phyloP scores from a whole-genome alignment of 768 basidiomycete species.

The Solioccasus polychromus region DNA sequence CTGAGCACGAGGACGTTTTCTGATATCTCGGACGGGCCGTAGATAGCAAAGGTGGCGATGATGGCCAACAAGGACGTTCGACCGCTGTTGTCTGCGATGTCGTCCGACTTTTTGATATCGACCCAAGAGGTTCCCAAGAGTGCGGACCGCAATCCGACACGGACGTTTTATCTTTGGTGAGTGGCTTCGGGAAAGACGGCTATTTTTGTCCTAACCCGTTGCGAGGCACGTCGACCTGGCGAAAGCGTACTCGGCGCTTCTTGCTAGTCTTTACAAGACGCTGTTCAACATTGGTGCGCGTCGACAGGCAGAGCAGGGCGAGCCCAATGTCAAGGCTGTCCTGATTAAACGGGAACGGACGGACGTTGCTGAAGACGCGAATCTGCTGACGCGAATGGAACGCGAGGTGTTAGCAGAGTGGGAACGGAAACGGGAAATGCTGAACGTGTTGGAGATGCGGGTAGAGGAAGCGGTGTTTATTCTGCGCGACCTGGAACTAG shows the following conservation, averaged over 20 bases:
- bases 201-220: not conserved
- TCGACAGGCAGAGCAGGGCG: constrained; percentile 69
- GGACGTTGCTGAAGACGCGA: constrained; percentile 78
- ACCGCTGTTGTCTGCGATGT: constrained; percentile 72
- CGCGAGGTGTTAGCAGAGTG: constrained; percentile 70
- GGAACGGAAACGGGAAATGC: constrained; percentile 69
- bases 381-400: constrained; percentile 69
- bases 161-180: constrained; percentile 92
- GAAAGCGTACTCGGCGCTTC: constrained; percentile 75
- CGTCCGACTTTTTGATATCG: constrained; percentile 79
- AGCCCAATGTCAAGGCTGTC: constrained; percentile 63
- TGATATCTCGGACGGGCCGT: constrained; percentile 3
- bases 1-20: not conserved
- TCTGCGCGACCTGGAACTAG: constrained; percentile 68
- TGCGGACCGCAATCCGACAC: constrained; percentile 82
- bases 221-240: constrained; percentile 84
- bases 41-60: constrained; percentile 95
- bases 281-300: constrained; percentile 81
- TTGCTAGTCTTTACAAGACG: constrained; percentile 84
- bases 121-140: constrained; percentile 92
- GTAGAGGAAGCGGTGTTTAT: constrained; percentile 90
- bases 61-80: constrained; percentile 87
- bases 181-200: constrained; percentile 10
- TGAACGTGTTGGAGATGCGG: constrained; percentile 78
- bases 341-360: constrained; percentile 76